Base-by-base conservation (phyloP, 73 alveolate species). In the Blepharisma stoltei region DNA sequence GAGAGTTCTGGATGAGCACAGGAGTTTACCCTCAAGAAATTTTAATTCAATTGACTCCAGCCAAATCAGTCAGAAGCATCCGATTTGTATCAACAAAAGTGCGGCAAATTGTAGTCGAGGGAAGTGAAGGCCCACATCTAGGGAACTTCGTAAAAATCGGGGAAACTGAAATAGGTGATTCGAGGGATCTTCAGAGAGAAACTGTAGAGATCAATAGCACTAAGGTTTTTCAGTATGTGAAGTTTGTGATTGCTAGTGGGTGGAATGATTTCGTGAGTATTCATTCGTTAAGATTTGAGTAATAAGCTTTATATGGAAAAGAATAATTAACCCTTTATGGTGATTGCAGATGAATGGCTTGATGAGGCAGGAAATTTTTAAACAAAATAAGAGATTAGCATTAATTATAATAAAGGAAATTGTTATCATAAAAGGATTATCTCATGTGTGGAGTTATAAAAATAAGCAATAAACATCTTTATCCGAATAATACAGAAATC, bases 1-100 rank as follows among this genome's bases (percentile, higher is more conserved):
- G 45, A 38, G 79, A 69, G 65, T 69, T 69, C 27, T 69, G 79
- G 79, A 46, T 69, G 55, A 44, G 67, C 55, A 69, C 79, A 14
- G 79, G 79, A 9, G 71, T 69, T 69, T 69, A 18, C 5, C 79
- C 79, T 69, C 79, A 69, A 44, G 79, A 69, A 69, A 69, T 69
- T 14, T 23, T 69, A 37, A 9, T 69, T 44, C 41, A 25, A 3
- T 6, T 69, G 20, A 14, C 37, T 4, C 9, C 75, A 9, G 25
- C 55, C 9, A 38, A 18, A 9, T 38, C 55, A 1, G 41, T 43
- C 9, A 69, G 65, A 44, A 25, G 11, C 4, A 11, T 69, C 20
- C 0, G 67, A 25, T 8, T 69, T 69, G 55, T 18, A n/a, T 69
- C 46, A 7, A 69, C 54, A 18, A 38, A 69, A 14, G 65, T 69